Conservation (phyloP, 164 flowering plant genomes). For the Sedum album region DNA sequence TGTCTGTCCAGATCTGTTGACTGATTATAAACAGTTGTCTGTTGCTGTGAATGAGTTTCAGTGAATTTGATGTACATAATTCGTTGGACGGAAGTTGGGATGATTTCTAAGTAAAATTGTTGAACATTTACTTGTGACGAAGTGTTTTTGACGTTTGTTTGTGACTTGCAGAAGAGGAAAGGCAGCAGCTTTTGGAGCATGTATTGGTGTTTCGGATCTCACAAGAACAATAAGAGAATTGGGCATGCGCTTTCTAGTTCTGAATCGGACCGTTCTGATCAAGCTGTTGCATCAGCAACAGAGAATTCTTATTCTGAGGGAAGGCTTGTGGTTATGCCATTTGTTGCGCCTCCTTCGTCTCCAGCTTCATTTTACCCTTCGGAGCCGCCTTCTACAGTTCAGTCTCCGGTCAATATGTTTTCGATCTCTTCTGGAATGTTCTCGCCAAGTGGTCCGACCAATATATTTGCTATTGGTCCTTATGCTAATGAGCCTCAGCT, state of each 20-base stretch:
- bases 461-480: slow-evolving; percentile 92
- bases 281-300: slow-evolving; percentile 26
- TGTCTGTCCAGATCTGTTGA: neutral
- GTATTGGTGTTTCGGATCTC: slow-evolving; percentile 80
- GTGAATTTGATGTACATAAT: no score
- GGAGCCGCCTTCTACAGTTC: slow-evolving; percentile 74
- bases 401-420: slow-evolving; percentile 67
- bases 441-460: slow-evolving; percentile 69
- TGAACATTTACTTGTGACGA: neutral
- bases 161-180: slow-evolving; percentile 62
- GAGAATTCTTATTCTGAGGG: slow-evolving; percentile 30
- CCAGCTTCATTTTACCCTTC: slow-evolving; percentile 93
- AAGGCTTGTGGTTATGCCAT: slow-evolving; percentile 46
- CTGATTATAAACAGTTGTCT: neutral
- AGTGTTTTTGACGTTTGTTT: neutral
- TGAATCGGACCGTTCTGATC: slow-evolving; percentile 54
- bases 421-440: slow-evolving; percentile 51
- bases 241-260: slow-evolving; percentile 36
- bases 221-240: slow-evolving; percentile 49
- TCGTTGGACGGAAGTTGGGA: no score
- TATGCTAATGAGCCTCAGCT: slow-evolving; percentile 93
- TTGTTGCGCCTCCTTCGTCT: slow-evolving; percentile 93
- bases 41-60: neutral
- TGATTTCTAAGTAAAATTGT: no score
- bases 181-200: slow-evolving; percentile 73